Base-by-base conservation (phyloP, 2,329 filamentous ascomycete species). In the Fusarium goolgardi region DNA sequence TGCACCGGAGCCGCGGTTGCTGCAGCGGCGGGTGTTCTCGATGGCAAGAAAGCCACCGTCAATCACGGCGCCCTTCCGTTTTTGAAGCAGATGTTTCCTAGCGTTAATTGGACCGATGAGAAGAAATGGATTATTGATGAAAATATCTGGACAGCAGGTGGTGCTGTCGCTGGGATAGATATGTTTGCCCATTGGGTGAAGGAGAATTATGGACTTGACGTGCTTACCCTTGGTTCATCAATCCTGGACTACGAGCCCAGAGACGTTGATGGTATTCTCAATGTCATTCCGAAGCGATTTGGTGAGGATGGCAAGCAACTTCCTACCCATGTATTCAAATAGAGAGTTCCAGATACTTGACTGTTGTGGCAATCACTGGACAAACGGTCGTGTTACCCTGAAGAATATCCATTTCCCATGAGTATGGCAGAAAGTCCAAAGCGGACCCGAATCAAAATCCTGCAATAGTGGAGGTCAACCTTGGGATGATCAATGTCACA, bases 121-220 rank as follows among this genome's bases (percentile, higher is more conserved):
- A 78, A 77, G 59, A 80, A 83, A 63, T 84, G 82, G 81, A 72
- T 83, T 55, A 58, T 80, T 1, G 81, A 83, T 49, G 79, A 76
- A 1, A 82, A 83, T 37, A 75, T 83, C 31, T 84, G 82, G 82
- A 84, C 82, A 4, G 79, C 78, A 0, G 77, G 77, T 2, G 82
- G 82, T 16, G 80, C 82, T 0, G 71, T 80, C 18, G 81, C 82
- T 7, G 82, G 81, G 0, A 83, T 83, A 73, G 82, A 83, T 20
- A 80, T 81, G 76, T 65, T 80, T 55, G 71, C 79, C 11, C 73
- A 81, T 34, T 82, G 80, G 78, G 55, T 82, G 1, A 77, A 77
- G 50, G 72, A 78, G 47, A 75, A 69, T 3, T 79, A 71, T 65
- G 78, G 78, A 0, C 29, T 71, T 20, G 73, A 76, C 6, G 60